Conservation (phyloP, 192 early-diverging fungal genomes). For the Backusella sp. region DNA sequence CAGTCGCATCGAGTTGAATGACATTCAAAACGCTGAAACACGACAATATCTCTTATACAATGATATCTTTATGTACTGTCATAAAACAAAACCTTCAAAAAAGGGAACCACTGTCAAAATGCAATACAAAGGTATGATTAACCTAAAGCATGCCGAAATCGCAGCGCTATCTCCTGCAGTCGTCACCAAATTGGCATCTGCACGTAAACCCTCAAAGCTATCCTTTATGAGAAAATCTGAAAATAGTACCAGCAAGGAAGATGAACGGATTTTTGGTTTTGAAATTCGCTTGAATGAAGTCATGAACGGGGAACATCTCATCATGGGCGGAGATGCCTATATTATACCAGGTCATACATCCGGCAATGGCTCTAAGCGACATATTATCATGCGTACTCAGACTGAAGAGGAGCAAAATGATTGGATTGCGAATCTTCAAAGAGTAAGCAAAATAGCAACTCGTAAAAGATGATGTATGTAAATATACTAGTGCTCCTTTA, state of each 20-base stretch:
- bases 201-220: neutral
- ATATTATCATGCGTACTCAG: constrained; percentile 9
- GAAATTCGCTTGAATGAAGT: neutral
- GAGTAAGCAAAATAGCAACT: neutral
- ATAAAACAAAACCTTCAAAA: neutral
- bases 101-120: neutral
- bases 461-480: neutral
- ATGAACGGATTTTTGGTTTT: neutral
- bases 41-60: constrained; percentile 9
- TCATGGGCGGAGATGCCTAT: neutral
- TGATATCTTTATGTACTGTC: constrained; percentile 3
- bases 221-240: constrained; percentile 7
- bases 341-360: neutral
- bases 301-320: neutral
- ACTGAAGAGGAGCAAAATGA: constrained; percentile 5
- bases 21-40: neutral
- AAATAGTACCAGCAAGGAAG: neutral
- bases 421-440: neutral
- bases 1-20: neutral
- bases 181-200: neutral
- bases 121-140: constrained; percentile 2
- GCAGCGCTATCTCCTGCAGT: neutral
- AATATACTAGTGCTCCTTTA: neutral
- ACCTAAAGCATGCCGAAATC: constrained; percentile 6
- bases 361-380: neutral